Conservation (phyloP, 1,284 basidiomycete genomes). For the Thelephora terrestris region DNA sequence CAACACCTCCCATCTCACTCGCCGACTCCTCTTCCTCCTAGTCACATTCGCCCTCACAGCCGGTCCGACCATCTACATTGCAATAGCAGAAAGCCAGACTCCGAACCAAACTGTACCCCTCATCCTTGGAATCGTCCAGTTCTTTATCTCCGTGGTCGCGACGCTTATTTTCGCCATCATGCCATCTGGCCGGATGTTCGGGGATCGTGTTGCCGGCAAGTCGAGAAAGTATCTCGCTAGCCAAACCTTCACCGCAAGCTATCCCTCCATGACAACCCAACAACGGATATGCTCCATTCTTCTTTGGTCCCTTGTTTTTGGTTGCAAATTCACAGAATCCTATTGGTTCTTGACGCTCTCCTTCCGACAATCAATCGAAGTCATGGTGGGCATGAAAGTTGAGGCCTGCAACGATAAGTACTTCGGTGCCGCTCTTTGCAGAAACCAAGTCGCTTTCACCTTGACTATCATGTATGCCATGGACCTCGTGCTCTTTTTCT, state of each 20-base stretch:
- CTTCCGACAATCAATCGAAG: constrained; percentile 83
- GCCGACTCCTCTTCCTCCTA: constrained; percentile 76
- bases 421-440: constrained; percentile 74
- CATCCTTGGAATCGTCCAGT: constrained; percentile 88
- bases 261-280: constrained; percentile 54
- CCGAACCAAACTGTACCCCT: constrained; percentile 64
- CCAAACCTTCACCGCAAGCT: constrained; percentile 93
- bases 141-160: constrained; percentile 76
- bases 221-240: constrained; percentile 90
- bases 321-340: constrained; percentile 89
- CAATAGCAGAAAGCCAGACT: constrained; percentile 49
- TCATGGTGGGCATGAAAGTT: constrained; percentile 91
- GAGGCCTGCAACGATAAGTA: constrained; percentile 78
- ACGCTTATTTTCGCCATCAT: constrained; percentile 79
- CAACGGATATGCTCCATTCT: constrained; percentile 65
- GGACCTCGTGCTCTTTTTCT: constrained; percentile 91
- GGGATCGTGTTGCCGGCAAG: constrained; percentile 89
- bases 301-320: constrained; percentile 86
- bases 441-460: constrained; percentile 86
- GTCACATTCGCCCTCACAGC: constrained; percentile 78
- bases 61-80: constrained; percentile 88
- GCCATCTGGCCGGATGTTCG: constrained; percentile 91
- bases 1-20: constrained; percentile 88
- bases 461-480: constrained; percentile 94
- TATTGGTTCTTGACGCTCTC: constrained; percentile 93